Conservation (phyloP, 208 protist genomes). For the Lotmaria passim region DNA sequence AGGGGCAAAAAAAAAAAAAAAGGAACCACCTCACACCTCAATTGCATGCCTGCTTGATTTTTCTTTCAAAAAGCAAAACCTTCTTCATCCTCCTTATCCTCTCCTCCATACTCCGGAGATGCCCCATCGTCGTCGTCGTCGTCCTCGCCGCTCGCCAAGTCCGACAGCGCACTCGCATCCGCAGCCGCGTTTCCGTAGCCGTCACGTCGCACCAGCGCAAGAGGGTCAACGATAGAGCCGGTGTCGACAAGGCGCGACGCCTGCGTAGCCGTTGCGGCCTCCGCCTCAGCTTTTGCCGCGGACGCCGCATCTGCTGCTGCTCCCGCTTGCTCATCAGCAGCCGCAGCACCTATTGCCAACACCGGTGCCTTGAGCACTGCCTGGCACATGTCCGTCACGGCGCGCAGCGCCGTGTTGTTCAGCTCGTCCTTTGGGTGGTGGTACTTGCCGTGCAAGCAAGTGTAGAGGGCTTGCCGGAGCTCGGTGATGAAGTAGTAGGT, state of each 20-base stretch:
- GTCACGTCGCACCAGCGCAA: conserved; percentile 14
- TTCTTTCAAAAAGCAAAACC: neutral
- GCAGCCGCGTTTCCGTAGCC: too few species aligned
- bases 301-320: neutral
- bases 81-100: conserved; percentile 16
- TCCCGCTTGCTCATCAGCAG: neutral
- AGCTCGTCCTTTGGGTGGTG: conserved; percentile 49
- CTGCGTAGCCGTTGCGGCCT: conserved; percentile 7
- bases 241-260: conserved; percentile 33
- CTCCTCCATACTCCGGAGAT: neutral
- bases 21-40: too few species aligned
- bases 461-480: conserved; percentile 55
- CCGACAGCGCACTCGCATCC: neutral
- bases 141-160: neutral
- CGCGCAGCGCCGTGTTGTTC: conserved; percentile 61
- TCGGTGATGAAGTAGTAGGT: conserved; percentile 49
- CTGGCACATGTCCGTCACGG: conserved; percentile 59
- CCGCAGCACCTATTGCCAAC: conserved; percentile 13
- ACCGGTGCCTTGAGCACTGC: conserved; percentile 62
- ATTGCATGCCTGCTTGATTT: neutral
- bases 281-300: too few species aligned
- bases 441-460: conserved; percentile 68
- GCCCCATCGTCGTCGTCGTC: conserved; percentile 3
- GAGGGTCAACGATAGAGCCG: conserved; percentile 37
- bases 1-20: neutral